These are phyloP conservation scores for Grosmannia clavigera DNA, from an alignment of 2,329 filamentous ascomycete genomes.

Conservation along the genomic window DNA sequence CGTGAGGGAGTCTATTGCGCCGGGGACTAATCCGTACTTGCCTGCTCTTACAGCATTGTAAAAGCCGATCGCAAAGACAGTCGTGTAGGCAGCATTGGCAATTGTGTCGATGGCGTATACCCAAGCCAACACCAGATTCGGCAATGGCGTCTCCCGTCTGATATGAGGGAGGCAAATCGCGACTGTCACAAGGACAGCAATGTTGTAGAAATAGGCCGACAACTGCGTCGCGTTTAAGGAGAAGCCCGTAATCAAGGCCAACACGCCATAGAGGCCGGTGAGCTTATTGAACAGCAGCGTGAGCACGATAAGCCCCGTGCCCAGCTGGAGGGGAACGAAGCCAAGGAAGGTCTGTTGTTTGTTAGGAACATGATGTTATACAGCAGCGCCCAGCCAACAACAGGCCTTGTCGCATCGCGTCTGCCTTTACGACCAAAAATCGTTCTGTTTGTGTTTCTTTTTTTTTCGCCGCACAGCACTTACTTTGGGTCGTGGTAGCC, in stretches of 20 bases:
- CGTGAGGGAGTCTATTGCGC: neutral
- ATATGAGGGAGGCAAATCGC: slow-evolving; percentile 67
- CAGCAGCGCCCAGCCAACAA: neutral
- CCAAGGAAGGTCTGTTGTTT: slow-evolving; percentile 63
- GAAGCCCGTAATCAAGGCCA: slow-evolving; percentile 80
- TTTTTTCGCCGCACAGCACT: neutral
- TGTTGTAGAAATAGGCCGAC: slow-evolving; percentile 83
- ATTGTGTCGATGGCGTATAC: slow-evolving; percentile 73
- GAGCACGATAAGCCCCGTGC: slow-evolving; percentile 72
- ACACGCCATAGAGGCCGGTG: slow-evolving; percentile 78
- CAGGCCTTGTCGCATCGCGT: neutral
- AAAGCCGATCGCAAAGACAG: slow-evolving; percentile 73
- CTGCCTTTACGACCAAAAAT: neutral
- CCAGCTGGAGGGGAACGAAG: slow-evolving; percentile 74
- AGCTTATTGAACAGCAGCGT: slow-evolving; percentile 85
- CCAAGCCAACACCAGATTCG: slow-evolving; percentile 72
- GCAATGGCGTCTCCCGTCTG: slow-evolving; percentile 62
- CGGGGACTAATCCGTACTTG: neutral
- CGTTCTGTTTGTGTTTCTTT: neutral
- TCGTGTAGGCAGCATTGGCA: slow-evolving; percentile 72
- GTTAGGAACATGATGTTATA: neutral
- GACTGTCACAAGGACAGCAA: slow-evolving; percentile 55
- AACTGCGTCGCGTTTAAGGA: slow-evolving; percentile 72
- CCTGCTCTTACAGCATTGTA: slow-evolving; percentile 39
- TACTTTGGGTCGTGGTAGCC: slow-evolving; percentile 19